These are phyloP conservation scores for Lachnellula occidentalis DNA, from an alignment of 2,329 filamentous ascomycete genomes.

Conservation along the genomic window DNA sequence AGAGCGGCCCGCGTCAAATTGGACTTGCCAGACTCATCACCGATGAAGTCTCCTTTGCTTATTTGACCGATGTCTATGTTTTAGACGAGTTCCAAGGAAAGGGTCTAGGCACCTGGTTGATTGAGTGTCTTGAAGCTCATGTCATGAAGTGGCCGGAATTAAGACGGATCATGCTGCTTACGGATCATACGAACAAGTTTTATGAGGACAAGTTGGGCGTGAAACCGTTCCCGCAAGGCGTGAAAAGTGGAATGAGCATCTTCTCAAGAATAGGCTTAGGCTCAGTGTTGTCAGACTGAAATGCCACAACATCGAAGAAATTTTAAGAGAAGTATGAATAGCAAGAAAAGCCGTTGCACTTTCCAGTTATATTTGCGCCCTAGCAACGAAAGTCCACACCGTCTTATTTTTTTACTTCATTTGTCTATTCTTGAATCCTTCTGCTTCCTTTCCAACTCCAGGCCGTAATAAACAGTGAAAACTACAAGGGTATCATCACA, in stretches of 20 bases:
- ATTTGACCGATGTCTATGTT: slow-evolving; percentile 65
- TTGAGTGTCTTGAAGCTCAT: slow-evolving; percentile 43
- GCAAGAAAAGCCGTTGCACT: too few species aligned
- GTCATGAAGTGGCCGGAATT: background rate
- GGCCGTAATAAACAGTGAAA: background rate
- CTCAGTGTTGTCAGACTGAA: too few species aligned
- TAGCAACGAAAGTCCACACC: too few species aligned
- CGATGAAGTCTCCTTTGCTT: slow-evolving; percentile 63
- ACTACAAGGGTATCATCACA: slow-evolving; percentile 1
- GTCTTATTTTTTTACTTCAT: too few species aligned
- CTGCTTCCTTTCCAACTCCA: background rate
- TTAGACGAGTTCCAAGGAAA: slow-evolving; percentile 51
- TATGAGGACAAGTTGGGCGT: slow-evolving; percentile 22
- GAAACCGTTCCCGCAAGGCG: slow-evolving; percentile 7
- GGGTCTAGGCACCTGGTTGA: slow-evolving; percentile 61
- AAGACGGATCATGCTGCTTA: slow-evolving; percentile 36
- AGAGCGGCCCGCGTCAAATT: slow-evolving; percentile 36
- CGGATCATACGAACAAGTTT: slow-evolving; percentile 20
- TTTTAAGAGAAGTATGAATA: too few species aligned
- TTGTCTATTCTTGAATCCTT: background rate
- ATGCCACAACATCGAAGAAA: too few species aligned
- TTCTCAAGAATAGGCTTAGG: background rate
- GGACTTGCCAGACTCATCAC: slow-evolving; percentile 62
- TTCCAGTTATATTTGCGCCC: too few species aligned
- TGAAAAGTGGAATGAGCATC: background rate